Evolutionary conservation across 805 yeast species (phyloP), one percentile per base, ranked within the genome.

Genomic region (Starmerella floricola): DNA sequence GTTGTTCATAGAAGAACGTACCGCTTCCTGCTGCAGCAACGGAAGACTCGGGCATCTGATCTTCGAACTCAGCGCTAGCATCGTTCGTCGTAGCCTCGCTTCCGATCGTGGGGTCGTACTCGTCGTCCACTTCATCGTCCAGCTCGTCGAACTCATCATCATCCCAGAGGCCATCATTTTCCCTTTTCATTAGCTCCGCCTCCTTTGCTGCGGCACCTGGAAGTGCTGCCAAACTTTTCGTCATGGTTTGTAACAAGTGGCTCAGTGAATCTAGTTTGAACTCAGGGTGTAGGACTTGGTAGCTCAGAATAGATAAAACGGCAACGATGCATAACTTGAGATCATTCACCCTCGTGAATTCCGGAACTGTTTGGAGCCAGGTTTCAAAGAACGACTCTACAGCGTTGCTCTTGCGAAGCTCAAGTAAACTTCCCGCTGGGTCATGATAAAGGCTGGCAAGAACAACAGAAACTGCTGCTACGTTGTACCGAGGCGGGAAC

Each of bases 321-420:
- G 91, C 93, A 49, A 88, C 61, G 2, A 74, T 64, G 1, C 83
- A 74, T 33, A 88, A 61, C 60, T 86, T 87, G 58, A 84, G 67
- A 61, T 88, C 97, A 54, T 72, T 82, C 2, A 84, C 94, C 46
- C 94, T 66, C 18, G 69, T 69, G 51, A 79, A 68, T 21, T 65
- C 62, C 4, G 76, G 71, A 31, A 76, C 62, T 8, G 68, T 52
- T 17, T 69, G 65, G 54, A 80, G 73, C 95, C 95, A 85, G 40
- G 67, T 58, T 20, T 66, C 66, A 53, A 87, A 73, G 52, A 83
- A 73, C 12, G 62, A 52, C 28, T 69, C 67, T 4, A 76, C 56
- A 36, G 67, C 64, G 15, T 67, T 61, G 13, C 59, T 55, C 37
- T 68, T 65, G 45, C 67, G 66, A 46, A 87, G 62, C 6, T 68